Conservation (phyloP, 441 rosid genomes). For the Bocquillonia castaneifolia region DNA sequence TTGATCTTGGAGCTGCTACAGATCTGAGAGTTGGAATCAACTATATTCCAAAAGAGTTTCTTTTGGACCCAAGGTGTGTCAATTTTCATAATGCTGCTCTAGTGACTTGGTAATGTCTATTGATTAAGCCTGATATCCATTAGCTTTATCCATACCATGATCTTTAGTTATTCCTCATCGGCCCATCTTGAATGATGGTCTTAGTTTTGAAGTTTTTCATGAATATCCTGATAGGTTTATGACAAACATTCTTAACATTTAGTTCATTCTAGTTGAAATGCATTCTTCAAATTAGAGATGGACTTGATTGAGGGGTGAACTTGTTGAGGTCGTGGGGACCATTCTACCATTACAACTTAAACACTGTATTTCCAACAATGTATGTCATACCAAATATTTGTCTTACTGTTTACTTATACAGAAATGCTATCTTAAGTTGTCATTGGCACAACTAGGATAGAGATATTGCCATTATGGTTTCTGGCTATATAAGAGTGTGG, state of each 20-base stretch:
- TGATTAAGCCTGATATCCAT: not conserved
- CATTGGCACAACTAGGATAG: not conserved
- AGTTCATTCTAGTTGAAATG: too few relatives aligned
- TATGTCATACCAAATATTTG: not conserved
- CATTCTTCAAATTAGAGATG: too few relatives aligned
- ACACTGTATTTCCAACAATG: not conserved
- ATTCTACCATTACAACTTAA: too few relatives aligned
- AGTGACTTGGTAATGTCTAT: conserved; percentile 16
- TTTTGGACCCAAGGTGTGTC: conserved; percentile 80
- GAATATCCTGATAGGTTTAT: too few relatives aligned
- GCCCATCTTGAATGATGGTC: too few relatives aligned
- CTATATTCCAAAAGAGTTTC: conserved; percentile 92
- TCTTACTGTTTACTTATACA: not conserved
- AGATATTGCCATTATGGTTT: not conserved
- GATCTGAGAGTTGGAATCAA: conserved; percentile 92
- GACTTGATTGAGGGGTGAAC: too few relatives aligned
- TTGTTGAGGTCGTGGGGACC: too few relatives aligned
- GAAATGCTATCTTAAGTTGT: not conserved
- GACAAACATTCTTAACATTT: too few relatives aligned
- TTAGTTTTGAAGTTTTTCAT: too few relatives aligned
- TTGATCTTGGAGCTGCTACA: conserved; percentile 95
- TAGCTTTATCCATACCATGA: not conserved
- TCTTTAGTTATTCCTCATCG: too few relatives aligned
- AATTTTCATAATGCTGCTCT: conserved; percentile 1
- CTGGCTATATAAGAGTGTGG: not conserved